Evolutionary conservation across 1,284 basidiomycete genomes (phyloP), one percentile per base, ranked within the genome.

Genomic region (Microbotryum violaceum): DNA sequence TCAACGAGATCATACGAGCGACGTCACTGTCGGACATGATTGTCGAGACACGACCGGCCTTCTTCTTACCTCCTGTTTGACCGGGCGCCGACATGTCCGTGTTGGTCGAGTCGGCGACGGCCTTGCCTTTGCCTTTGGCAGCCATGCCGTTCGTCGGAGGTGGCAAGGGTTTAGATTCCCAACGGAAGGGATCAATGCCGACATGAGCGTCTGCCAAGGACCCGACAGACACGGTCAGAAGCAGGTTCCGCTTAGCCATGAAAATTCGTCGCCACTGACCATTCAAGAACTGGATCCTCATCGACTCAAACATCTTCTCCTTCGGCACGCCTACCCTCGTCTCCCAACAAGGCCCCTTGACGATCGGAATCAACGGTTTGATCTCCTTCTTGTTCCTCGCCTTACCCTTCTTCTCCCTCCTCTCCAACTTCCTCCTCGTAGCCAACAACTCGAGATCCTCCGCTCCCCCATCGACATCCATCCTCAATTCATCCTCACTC

Each of bases 311-410:
- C 7, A 82, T 79, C 56, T 83, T 82, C 63, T 85, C 83, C 54
- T 79, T 76, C 72, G 83, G 84, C 23, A 79, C 74, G 1, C 85
- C 85, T 59, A 89, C 77, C 12, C 72, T 73, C 2, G 78, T 74
- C 72, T 91, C 89, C 83, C 84, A 89, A 64, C 79, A 81, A 29
- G 88, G 87, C 1, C 89, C 89, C 74, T 85, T 88, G 14, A 81
- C 77, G 70, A 86, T 86, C 9, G 89, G 84, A 5, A 89, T 81
- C 20, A 91, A 80, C 2, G 86, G 85, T 7, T 86, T 79, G 27
- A 88, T 83, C 6, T 80, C 57, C 57, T 67, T 72, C 85, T 86
- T 70, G 86, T 80, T 75, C 84, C 86, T 60, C 49, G 51, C 77
- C 86, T 62, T 63, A 33, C 58, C 52, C 54, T 67, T 67, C 52